These are phyloP conservation scores for Hypoxylon sp. DNA, from an alignment of 2,329 filamentous ascomycete species.

Conservation along the genomic window DNA sequence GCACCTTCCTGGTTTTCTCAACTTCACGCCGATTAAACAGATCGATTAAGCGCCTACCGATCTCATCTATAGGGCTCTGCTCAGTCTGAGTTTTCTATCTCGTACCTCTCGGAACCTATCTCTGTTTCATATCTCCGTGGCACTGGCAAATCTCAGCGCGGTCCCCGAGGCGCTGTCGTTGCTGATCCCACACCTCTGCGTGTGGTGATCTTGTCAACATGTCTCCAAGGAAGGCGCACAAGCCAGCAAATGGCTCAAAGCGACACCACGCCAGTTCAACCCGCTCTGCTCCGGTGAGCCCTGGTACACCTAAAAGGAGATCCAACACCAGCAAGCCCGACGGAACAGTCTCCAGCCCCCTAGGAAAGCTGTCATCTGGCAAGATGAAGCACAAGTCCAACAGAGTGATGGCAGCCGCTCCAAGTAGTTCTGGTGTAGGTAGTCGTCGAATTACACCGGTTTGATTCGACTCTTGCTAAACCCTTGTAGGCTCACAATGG, in stretches of 20 bases:
- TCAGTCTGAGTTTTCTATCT: not conserved
- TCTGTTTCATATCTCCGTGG: not conserved
- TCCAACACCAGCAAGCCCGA: not conserved
- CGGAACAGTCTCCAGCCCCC: not conserved
- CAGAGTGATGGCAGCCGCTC: not conserved
- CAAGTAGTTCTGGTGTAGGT: not conserved
- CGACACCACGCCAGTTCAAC: not conserved
- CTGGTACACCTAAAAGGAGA: not conserved
- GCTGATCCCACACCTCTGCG: not conserved
- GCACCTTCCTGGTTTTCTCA: not conserved
- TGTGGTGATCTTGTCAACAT: conserved; percentile 13
- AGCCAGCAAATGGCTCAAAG: not conserved
- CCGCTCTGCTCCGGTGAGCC: too few relatives aligned
- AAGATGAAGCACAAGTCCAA: not conserved
- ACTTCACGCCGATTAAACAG: not conserved
- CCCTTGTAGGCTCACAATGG: not conserved
- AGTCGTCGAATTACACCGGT: not conserved
- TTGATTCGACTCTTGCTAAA: not conserved
- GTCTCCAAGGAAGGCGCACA: not conserved
- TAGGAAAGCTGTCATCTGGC: not conserved
- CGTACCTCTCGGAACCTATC: not conserved
- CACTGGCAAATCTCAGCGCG: not conserved
- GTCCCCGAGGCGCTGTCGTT: not conserved
- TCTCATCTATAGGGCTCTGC: not conserved
- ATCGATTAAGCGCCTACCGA: not conserved